These are phyloP conservation scores for Melanogaster broomeanus DNA, from an alignment of 768 basidiomycete genomes.

Conservation along the genomic window DNA sequence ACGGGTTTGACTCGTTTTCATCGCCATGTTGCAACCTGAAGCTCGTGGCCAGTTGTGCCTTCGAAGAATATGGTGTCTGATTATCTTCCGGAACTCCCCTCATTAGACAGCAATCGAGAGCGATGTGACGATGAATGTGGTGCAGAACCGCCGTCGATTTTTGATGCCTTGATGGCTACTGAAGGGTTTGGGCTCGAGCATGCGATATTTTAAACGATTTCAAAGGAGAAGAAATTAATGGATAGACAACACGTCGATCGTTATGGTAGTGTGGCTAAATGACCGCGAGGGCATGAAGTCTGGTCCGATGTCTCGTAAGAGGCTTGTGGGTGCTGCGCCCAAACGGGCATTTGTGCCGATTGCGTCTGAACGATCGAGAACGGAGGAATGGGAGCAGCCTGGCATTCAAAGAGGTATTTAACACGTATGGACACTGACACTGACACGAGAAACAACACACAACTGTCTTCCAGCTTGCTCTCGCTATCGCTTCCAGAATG, in stretches of 20 bases:
- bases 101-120: background rate
- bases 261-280: background rate
- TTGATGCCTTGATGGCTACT: background rate
- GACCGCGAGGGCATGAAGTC: too few relatives aligned
- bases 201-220: background rate
- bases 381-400: slow-evolving; percentile 1
- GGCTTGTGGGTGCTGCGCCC: slow-evolving; percentile 4
- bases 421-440: slow-evolving; percentile 4
- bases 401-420: slow-evolving; percentile 20
- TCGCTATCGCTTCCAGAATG: slow-evolving; percentile 23
- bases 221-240: background rate
- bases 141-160: background rate
- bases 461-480: background rate
- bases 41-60: background rate
- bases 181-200: background rate
- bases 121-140: background rate
- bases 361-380: slow-evolving; percentile 3
- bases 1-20: background rate
- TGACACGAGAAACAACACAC: slow-evolving; percentile 1
- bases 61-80: background rate
- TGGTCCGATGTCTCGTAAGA: too few relatives aligned
- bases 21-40: background rate
- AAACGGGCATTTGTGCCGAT: background rate
- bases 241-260: background rate
- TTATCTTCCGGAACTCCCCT: background rate